phyloP scores from a whole-genome alignment of 768 basidiomycete genomes.

The Dioszegia hungarica region DNA sequence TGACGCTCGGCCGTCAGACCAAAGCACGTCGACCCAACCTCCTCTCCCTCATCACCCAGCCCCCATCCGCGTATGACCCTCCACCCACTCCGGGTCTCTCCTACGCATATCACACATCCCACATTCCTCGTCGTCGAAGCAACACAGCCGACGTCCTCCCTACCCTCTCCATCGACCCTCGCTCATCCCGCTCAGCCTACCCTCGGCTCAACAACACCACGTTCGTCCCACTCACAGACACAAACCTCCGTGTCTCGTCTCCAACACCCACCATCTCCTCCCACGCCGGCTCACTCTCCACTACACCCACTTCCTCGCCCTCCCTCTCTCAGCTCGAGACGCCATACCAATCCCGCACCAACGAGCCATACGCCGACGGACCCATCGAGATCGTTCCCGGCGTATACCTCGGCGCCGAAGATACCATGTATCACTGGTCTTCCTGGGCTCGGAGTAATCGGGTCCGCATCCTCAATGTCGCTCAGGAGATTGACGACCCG shows the following conservation, averaged over 20 bases:
- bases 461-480: slow-evolving; percentile 45
- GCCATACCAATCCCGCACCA: slow-evolving; percentile 8
- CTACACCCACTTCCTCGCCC: slow-evolving; percentile 18
- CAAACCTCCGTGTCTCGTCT: not conserved
- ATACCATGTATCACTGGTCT: slow-evolving; percentile 23
- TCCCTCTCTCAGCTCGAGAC: slow-evolving; percentile 10
- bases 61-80: slow-evolving; percentile 12
- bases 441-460: slow-evolving; percentile 13
- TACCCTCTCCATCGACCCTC: not conserved
- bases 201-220: not conserved
- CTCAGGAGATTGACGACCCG: slow-evolving; percentile 44
- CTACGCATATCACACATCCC: slow-evolving; percentile 11
- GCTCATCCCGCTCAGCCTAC: slow-evolving; percentile 10
- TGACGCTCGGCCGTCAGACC: slow-evolving; percentile 18
- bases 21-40: slow-evolving; percentile 26
- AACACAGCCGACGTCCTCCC: slow-evolving; percentile 8
- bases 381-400: slow-evolving; percentile 44
- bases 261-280: slow-evolving; percentile 11
- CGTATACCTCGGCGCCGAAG: slow-evolving; percentile 44
- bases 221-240: slow-evolving; percentile 2
- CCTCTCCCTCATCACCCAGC: slow-evolving; percentile 31
- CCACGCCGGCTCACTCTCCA: slow-evolving; percentile 10
- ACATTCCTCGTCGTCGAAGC: slow-evolving; percentile 10
- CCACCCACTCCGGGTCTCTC: slow-evolving; percentile 23
- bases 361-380: slow-evolving; percentile 37